phyloP scores from a whole-genome alignment of 352 stramenopile genomes.

The Peronospora farinosa region DNA sequence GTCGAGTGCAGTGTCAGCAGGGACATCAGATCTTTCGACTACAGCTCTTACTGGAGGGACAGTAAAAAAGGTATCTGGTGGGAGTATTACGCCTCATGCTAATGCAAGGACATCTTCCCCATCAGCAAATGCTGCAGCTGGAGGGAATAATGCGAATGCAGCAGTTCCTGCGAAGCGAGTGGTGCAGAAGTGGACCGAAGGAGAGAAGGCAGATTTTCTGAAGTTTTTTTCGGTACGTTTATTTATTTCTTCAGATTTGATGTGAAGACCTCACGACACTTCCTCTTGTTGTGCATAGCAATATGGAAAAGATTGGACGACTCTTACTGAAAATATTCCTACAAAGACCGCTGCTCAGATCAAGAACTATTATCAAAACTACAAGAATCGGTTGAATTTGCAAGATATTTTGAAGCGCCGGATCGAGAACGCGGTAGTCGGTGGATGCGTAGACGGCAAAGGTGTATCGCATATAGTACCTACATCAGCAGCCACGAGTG shows the following conservation, averaged over 20 bases:
- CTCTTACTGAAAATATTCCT: slow-evolving; percentile 80
- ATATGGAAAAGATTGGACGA: slow-evolving; percentile 86
- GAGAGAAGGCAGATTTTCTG: slow-evolving; percentile 83
- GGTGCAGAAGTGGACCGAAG: slow-evolving; percentile 88
- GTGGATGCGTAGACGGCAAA: slow-evolving; percentile 17
- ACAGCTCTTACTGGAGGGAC: slow-evolving; percentile 3
- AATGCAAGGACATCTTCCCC: slow-evolving; percentile 18
- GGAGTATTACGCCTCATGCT: slow-evolving; percentile 10
- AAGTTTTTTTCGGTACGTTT: slow-evolving; percentile 79
- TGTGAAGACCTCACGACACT: slow-evolving; percentile 3
- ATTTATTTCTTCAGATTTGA: not conserved
- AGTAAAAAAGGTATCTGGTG: slow-evolving; percentile 12
- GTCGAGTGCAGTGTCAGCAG: slow-evolving; percentile 1
- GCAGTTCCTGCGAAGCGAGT: slow-evolving; percentile 57
- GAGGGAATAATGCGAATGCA: slow-evolving; percentile 8
- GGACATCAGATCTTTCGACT: slow-evolving; percentile 1
- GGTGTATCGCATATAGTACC: slow-evolving; percentile 2
- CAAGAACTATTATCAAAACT: slow-evolving; percentile 93
- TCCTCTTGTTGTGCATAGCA: slow-evolving; percentile 34
- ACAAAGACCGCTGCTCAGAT: slow-evolving; percentile 87
- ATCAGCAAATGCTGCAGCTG: slow-evolving; percentile 17
- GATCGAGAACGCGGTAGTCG: slow-evolving; percentile 43
- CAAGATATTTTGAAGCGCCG: slow-evolving; percentile 84
- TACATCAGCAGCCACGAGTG: slow-evolving; percentile 8
- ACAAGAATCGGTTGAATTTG: slow-evolving; percentile 87